Conservation (phyloP, 2,329 filamentous ascomycete species). For the Epichloe gansuensis region DNA sequence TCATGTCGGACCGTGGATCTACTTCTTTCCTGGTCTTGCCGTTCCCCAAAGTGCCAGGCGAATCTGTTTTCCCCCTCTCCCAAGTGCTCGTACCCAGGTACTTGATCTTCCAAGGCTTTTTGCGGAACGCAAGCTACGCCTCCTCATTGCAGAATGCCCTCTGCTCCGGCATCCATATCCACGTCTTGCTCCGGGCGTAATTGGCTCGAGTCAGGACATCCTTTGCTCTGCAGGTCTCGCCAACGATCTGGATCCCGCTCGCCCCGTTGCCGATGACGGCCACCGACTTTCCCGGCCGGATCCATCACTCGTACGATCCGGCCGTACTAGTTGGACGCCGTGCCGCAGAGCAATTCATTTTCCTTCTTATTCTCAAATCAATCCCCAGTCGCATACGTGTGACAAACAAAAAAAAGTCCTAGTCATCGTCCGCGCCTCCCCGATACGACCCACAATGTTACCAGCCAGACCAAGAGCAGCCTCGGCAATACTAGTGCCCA, state of each 20-base stretch:
- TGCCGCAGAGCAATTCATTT: constrained; percentile 31
- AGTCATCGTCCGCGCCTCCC: too few relatives aligned
- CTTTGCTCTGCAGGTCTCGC: constrained; percentile 35
- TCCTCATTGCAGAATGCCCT: constrained; percentile 47
- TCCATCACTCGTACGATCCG: constrained; percentile 32
- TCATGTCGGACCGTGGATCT: constrained; percentile 45
- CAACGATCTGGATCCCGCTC: constrained; percentile 45
- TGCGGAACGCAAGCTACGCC: constrained; percentile 47
- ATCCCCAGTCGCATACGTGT: too few relatives aligned
- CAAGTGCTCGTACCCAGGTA: constrained; percentile 47
- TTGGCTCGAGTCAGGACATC: constrained; percentile 42
- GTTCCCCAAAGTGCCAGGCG: constrained; percentile 52
- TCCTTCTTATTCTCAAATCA: too few relatives aligned
- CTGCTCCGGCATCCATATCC: constrained; percentile 50
- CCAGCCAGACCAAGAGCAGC: too few relatives aligned
- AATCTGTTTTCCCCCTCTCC: constrained; percentile 37
- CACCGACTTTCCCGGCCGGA: constrained; percentile 34
- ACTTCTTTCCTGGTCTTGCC: constrained; percentile 51
- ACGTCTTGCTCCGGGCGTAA: constrained; percentile 53
- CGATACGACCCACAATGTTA: too few relatives aligned
- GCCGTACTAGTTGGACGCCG: constrained; percentile 40
- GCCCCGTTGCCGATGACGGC: constrained; percentile 54
- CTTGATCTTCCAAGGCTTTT: constrained; percentile 41
- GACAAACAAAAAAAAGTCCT: too few relatives aligned
- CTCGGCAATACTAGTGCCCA: too few relatives aligned